Evolutionary conservation across 257 asterid genomes (phyloP), one percentile per base, ranked within the genome.

Genomic region (Jasminum sambac): DNA sequence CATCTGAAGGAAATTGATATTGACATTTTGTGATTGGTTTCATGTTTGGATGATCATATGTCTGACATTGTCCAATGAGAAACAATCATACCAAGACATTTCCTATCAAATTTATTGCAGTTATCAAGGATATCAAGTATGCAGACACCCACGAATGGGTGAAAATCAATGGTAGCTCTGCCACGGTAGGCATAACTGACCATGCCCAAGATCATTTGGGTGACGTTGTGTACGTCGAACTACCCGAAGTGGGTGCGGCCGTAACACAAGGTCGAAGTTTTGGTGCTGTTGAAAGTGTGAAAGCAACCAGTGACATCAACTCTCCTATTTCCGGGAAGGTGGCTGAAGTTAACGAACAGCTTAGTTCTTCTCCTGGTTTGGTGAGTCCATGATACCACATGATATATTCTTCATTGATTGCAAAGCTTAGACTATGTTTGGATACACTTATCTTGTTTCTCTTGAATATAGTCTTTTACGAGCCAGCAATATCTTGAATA

Each of bases 241-340:
- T 94, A 65, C 99, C 99, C 4, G 98, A 94, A 8, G 85, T 82
- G 69, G 96, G 98, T 50, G 30, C 76, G 67, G 74, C 76, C 23
- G 99, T 94, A 16, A 80, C 70, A 61, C 95, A 91, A 79, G 96
- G 96, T 63, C 84, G n/a, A 21, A 64, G 90, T 74, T 94, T 94
- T 74, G 99, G 98, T 64, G 96, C 99, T 61, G 98, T 94, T 55
- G 99, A 94, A 81, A 94, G 99, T 76, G 99, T 91, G 64, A 94
- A 91, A 77, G 99, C 99, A 11, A 85, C 98, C 13, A 94, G 98
- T 63, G 96, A 94, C 82, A 78, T 91, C 44, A 81, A 94, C 85
- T 91, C 99, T 71, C 99, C 99, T 11, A 72, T 94, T 79, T 89
- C 99, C 0, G 99, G 98, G 67, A 89, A 85, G 84, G 98, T 94